These are phyloP conservation scores for Colletotrichum destructivum DNA, from an alignment of 2,329 filamentous ascomycete species.

Conservation along the genomic window DNA sequence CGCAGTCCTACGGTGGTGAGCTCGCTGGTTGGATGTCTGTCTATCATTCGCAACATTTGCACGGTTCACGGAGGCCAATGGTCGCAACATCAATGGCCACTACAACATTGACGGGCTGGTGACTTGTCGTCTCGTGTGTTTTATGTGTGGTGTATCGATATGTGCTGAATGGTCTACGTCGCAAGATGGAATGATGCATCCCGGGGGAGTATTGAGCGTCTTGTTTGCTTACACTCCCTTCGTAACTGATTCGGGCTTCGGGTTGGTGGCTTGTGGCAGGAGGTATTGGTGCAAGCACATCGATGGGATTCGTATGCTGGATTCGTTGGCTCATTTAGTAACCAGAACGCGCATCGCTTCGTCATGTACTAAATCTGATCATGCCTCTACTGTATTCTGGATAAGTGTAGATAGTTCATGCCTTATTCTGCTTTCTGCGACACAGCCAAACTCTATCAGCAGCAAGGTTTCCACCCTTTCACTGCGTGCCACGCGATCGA, in stretches of 20 bases:
- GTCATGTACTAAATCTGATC: neutral
- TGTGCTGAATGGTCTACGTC: constrained; percentile 3
- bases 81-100: neutral
- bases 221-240: neutral
- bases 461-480: neutral
- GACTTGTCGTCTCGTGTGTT: constrained; percentile 13
- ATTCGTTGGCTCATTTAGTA: neutral
- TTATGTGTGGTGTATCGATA: constrained; percentile 11
- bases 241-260: neutral
- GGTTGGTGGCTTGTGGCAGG: neutral
- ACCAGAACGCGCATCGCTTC: neutral
- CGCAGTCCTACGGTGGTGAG: too few relatives aligned
- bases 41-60: too few relatives aligned
- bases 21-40: too few relatives aligned
- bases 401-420: too few relatives aligned
- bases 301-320: neutral
- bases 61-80: neutral
- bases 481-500: neutral
- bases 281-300: neutral
- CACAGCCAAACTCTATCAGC: neutral
- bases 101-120: constrained; percentile 10
- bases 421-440: too few relatives aligned
- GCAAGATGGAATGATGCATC: constrained; percentile 4
- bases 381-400: too few relatives aligned
- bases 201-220: neutral